Conservation (phyloP, 1,284 basidiomycete genomes). For the Trichosporon ovoides region DNA sequence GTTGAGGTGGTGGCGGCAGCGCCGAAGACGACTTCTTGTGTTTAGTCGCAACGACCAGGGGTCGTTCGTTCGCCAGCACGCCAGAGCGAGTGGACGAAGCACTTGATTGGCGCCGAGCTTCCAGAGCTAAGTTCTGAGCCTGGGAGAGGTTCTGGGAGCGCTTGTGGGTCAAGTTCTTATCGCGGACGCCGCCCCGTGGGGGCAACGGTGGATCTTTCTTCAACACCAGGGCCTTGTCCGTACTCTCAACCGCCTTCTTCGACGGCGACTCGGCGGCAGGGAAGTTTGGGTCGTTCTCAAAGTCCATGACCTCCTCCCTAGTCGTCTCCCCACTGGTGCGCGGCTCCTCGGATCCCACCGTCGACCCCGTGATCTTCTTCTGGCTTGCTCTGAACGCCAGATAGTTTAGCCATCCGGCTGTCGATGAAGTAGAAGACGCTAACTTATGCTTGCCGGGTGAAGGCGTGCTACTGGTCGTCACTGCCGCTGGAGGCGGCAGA, state of each 20-base stretch:
- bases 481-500: not conserved
- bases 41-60: not conserved
- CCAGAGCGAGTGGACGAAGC: conserved; percentile 12
- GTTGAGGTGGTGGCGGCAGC: conserved; percentile 28
- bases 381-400: conserved; percentile 39
- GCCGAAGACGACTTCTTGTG: conserved; percentile 20
- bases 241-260: not conserved
- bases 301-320: conserved; percentile 42
- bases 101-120: conserved; percentile 32
- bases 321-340: conserved; percentile 21
- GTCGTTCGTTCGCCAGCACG: not conserved
- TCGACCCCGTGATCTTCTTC: conserved; percentile 33
- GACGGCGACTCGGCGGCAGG: conserved; percentile 18
- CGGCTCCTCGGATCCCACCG: conserved; percentile 14
- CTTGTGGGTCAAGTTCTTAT: conserved; percentile 10
- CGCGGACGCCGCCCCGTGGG: not conserved
- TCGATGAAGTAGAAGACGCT: conserved; percentile 21
- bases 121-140: conserved; percentile 14
- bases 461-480: not conserved
- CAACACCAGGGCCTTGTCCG: not conserved
- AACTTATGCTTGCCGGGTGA: conserved; percentile 5
- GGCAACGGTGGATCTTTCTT: not conserved
- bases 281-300: conserved; percentile 42
- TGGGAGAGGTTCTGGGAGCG: conserved; percentile 21
- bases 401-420: conserved; percentile 42